These are phyloP conservation scores for Calocybe cyanea DNA, from an alignment of 768 basidiomycete species.

Conservation along the genomic window DNA sequence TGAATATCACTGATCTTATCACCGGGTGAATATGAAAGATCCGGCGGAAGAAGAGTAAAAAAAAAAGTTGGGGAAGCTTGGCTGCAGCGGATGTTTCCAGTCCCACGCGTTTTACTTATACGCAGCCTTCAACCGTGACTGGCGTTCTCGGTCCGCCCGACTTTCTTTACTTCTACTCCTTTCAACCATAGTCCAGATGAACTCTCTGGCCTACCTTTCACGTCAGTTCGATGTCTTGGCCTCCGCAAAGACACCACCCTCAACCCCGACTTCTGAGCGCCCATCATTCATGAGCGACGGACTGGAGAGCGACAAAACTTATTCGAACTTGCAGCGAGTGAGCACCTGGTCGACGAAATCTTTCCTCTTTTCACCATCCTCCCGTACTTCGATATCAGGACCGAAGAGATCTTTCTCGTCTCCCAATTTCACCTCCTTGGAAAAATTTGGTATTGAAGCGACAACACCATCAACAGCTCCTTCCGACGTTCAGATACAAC, in stretches of 20 bases:
- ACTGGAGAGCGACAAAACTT: constrained; percentile 19
- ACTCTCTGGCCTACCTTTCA: constrained; percentile 77
- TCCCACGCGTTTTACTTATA: constrained; percentile 10
- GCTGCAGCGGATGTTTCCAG: neutral
- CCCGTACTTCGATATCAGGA: constrained; percentile 21
- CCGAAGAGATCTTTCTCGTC: constrained; percentile 64
- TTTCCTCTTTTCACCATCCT: constrained; percentile 39
- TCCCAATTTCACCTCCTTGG: constrained; percentile 42
- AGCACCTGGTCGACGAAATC: constrained; percentile 57
- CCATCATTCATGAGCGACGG: constrained; percentile 24
- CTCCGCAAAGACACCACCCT: constrained; percentile 53
- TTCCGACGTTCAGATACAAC: constrained; percentile 22
- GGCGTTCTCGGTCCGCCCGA: neutral
- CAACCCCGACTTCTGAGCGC: constrained; percentile 44
- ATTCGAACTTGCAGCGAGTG: constrained; percentile 41
- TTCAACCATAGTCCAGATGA: constrained; percentile 45
- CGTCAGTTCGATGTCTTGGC: constrained; percentile 79
- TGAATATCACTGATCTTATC: too few relatives aligned
- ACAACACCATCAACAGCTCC: constrained; percentile 20
- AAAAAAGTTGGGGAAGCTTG: constrained; percentile 12
- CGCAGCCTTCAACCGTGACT: constrained; percentile 12
- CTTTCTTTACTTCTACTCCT: constrained; percentile 1
- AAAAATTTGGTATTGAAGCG: constrained; percentile 19
- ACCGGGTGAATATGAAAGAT: too few relatives aligned
- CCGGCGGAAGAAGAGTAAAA: neutral